Percentiles rank a stretch among this genome's conserved stretches.
Evolutionary conservation across 2,329 filamentous ascomycete genomes (phyloP).

Genomic region (Hortaea sp.): DNA sequence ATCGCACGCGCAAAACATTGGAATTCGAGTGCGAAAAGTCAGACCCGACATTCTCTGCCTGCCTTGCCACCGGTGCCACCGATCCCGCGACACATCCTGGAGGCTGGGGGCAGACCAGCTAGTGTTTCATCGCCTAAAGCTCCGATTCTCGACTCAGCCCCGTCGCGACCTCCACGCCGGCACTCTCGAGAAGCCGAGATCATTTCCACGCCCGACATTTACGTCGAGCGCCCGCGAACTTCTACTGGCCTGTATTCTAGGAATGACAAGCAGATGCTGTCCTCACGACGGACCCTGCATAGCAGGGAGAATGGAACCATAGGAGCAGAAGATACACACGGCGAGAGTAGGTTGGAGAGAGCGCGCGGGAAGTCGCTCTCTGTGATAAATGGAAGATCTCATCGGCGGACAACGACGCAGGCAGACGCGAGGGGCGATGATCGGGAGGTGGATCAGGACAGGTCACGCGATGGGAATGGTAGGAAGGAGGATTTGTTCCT

Average conservation of each 20-base stretch:
- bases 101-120: background rate
- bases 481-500: slow-evolving; percentile 9
- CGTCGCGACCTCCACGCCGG: background rate
- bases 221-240: background rate
- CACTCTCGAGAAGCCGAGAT: background rate
- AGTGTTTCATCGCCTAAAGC: background rate
- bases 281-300: background rate
- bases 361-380: background rate
- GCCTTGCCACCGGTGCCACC: background rate
- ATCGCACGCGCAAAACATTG: background rate
- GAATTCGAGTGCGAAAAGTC: background rate
- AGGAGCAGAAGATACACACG: background rate
- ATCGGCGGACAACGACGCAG: background rate
- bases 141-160: background rate
- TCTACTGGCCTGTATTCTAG: background rate
- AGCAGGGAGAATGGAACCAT: background rate
- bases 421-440: background rate
- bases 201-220: background rate
- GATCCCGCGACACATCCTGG: background rate
- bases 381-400: background rate
- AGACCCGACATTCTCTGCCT: background rate
- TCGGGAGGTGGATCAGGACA: background rate
- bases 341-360: background rate
- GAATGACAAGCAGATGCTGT: background rate
- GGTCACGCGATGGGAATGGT: slow-evolving; percentile 2